phyloP scores from a whole-genome alignment of 164 flowering plant genomes.

The Santalum album region DNA sequence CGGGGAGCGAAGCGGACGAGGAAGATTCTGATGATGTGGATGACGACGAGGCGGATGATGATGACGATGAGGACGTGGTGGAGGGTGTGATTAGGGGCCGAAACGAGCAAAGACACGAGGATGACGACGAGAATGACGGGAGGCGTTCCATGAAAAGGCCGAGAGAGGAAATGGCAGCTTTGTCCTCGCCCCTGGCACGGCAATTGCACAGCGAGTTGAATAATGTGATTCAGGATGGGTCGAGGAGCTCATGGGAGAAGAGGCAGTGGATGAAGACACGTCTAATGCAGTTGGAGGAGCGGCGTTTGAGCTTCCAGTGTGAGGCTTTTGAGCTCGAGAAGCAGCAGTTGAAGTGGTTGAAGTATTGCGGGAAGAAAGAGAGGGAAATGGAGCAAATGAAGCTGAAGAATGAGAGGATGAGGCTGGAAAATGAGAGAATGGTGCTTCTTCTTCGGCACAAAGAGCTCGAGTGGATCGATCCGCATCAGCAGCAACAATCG shows the following conservation, averaged over 20 bases:
- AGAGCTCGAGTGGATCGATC: constrained; percentile 55
- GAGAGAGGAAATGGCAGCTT: constrained; percentile 8
- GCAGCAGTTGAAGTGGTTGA: constrained; percentile 77
- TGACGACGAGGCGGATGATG: constrained; percentile 37
- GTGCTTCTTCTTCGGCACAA: constrained; percentile 56
- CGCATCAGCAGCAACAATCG: constrained; percentile 27
- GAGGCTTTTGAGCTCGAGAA: constrained; percentile 77
- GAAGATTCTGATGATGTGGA: constrained; percentile 30
- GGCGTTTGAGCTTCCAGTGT: constrained; percentile 38
- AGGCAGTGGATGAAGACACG: constrained; percentile 56
- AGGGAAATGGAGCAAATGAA: constrained; percentile 83
- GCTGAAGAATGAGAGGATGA: constrained; percentile 57
- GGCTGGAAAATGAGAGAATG: constrained; percentile 80
- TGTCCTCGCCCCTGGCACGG: constrained; percentile 22
- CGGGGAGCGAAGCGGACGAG: constrained; percentile 4
- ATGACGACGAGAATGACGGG: constrained; percentile 13
- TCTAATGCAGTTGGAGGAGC: constrained; percentile 59
- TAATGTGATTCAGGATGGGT: constrained; percentile 43
- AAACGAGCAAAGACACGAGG: constrained; percentile 15
- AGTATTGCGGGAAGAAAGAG: constrained; percentile 76
- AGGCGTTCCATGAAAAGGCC: constrained; percentile 20
- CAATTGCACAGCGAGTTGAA: constrained; percentile 39
- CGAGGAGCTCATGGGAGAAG: constrained; percentile 54
- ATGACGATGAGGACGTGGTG: constrained; percentile 15
- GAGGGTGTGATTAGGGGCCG: constrained; percentile 12